Conservation (phyloP, 2,329 filamentous ascomycete species). For the Aspergillus transmontanensis region DNA sequence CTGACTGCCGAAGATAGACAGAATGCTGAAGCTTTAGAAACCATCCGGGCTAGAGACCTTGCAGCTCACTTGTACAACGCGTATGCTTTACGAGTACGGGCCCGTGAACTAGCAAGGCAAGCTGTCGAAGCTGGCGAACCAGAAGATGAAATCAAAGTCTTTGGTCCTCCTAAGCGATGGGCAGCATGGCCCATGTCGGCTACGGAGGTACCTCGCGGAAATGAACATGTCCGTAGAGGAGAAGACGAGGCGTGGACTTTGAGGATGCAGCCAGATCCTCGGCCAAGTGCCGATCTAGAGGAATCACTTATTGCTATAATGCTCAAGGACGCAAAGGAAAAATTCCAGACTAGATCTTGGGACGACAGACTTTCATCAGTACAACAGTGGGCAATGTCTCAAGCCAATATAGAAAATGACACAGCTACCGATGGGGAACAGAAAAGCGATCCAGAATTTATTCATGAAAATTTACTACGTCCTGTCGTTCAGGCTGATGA, state of each 20-base stretch:
- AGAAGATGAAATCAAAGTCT: slow-evolving; percentile 25
- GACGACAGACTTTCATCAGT: slow-evolving; percentile 7
- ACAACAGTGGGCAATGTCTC: slow-evolving; percentile 1
- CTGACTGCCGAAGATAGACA: slow-evolving; percentile 86
- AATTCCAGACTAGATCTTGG: slow-evolving; percentile 53
- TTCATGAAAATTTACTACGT: slow-evolving; percentile 18
- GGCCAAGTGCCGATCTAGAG: slow-evolving; percentile 65
- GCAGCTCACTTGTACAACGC: slow-evolving; percentile 78
- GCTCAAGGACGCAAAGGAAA: slow-evolving; percentile 68
- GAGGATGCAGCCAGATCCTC: slow-evolving; percentile 45
- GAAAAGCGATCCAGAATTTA: slow-evolving; percentile 21
- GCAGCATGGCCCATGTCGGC: slow-evolving; percentile 80
- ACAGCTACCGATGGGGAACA: slow-evolving; percentile 22
- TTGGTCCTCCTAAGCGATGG: slow-evolving; percentile 64
- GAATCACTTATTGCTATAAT: slow-evolving; percentile 70
- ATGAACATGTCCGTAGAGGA: slow-evolving; percentile 53
- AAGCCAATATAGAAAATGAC: slow-evolving; percentile 17
- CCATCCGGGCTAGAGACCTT: slow-evolving; percentile 67
- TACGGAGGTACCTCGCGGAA: slow-evolving; percentile 61
- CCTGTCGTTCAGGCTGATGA: slow-evolving; percentile 71
- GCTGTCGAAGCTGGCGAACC: slow-evolving; percentile 9
- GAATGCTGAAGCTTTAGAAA: slow-evolving; percentile 65
- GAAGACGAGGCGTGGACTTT: slow-evolving; percentile 57
- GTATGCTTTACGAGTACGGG: slow-evolving; percentile 64
- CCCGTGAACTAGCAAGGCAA: slow-evolving; percentile 17